These are phyloP conservation scores for Aaosphaeria pasadenensis DNA, from an alignment of 2,329 filamentous ascomycete species.

Conservation along the genomic window DNA sequence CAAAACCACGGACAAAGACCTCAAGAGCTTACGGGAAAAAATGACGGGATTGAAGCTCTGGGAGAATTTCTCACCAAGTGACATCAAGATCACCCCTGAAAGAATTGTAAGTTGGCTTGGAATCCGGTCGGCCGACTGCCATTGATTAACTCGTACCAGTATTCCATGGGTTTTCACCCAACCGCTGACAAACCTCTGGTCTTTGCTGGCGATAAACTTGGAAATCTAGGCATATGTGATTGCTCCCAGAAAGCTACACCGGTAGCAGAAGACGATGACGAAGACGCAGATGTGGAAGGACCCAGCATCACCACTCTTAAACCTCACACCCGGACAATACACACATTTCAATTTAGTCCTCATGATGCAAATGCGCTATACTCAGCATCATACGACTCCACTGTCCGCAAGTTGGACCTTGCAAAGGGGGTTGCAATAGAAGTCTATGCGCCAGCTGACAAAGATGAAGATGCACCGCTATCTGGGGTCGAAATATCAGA, in stretches of 20 bases:
- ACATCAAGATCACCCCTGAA: conserved; percentile 88
- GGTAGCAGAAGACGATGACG: conserved; percentile 57
- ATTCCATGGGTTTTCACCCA: conserved; percentile 85
- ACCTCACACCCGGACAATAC: conserved; percentile 83
- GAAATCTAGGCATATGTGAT: conserved; percentile 87
- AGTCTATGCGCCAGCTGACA: conserved; percentile 71
- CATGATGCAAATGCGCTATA: conserved; percentile 73
- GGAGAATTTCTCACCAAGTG: conserved; percentile 75
- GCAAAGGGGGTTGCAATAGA: conserved; percentile 76
- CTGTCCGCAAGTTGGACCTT: conserved; percentile 82
- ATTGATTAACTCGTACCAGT: conserved; percentile 38
- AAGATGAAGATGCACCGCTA: conserved; percentile 71
- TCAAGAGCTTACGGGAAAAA: conserved; percentile 69
- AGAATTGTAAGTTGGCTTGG: conserved; percentile 50
- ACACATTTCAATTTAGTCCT: conserved; percentile 75
- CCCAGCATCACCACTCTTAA: conserved; percentile 89
- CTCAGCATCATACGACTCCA: conserved; percentile 88
- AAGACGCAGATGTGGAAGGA: conserved; percentile 62
- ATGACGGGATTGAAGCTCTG: conserved; percentile 79
- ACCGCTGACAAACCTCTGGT: conserved; percentile 80
- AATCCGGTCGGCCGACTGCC: background rate
- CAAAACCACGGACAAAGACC: conserved; percentile 71
- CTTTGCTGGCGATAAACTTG: conserved; percentile 92
- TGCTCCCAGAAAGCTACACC: conserved; percentile 66
- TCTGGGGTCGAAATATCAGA: conserved; percentile 79